These are phyloP conservation scores for Wickerhamomyces chambardii DNA, from an alignment of 805 yeast species.

Conservation along the genomic window DNA sequence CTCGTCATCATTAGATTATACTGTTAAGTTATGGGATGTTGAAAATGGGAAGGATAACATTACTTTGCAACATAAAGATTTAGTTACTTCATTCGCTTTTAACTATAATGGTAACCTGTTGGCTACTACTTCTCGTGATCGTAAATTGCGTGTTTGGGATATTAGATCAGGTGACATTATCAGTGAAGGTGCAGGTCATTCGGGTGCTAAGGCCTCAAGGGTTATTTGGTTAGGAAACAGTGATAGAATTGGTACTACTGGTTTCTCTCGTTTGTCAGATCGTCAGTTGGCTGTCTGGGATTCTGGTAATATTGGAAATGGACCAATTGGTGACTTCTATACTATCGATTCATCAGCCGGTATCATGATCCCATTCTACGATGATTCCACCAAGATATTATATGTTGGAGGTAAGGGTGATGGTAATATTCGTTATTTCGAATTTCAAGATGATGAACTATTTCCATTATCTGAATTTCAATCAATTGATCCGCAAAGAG, in stretches of 20 bases:
- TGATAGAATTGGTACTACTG: constrained; percentile 85
- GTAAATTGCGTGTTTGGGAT: constrained; percentile 88
- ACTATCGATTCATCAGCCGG: constrained; percentile 89
- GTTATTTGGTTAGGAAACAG: constrained; percentile 86
- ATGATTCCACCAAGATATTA: constrained; percentile 68
- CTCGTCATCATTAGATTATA: constrained; percentile 82
- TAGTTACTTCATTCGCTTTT: constrained; percentile 89
- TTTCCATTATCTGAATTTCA: constrained; percentile 82
- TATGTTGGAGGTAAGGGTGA: constrained; percentile 97
- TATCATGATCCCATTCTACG: constrained; percentile 85
- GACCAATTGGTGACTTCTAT: constrained; percentile 86
- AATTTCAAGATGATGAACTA: constrained; percentile 77
- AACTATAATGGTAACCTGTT: constrained; percentile 81
- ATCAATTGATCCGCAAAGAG: constrained; percentile 92
- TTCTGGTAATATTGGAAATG: constrained; percentile 57
- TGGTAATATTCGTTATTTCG: constrained; percentile 93
- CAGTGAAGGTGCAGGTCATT: constrained; percentile 82
- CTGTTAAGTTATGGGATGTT: constrained; percentile 87
- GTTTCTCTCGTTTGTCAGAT: constrained; percentile 86
- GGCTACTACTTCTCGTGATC: constrained; percentile 89
- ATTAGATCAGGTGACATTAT: constrained; percentile 64
- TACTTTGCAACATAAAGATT: constrained; percentile 79
- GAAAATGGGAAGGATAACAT: constrained; percentile 61
- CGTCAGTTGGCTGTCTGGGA: constrained; percentile 97
- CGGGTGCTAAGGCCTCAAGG: constrained; percentile 88